Evolutionary conservation across 441 rosid species (phyloP), one percentile per base, ranked within the genome.

Genomic region (Eutrema salsugineum): DNA sequence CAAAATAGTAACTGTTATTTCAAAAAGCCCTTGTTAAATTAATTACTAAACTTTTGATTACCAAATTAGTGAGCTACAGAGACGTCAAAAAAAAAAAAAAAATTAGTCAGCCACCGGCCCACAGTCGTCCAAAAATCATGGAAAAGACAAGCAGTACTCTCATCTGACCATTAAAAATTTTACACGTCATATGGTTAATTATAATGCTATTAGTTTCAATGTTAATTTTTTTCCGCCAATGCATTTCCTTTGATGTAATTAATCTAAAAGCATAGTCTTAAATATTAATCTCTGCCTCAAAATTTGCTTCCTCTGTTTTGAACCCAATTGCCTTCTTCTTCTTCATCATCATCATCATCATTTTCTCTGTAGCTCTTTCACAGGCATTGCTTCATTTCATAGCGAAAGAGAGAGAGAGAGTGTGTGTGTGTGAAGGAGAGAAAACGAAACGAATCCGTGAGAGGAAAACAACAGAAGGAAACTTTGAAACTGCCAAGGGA

Each of bases 261-360:
- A 46, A 24, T 24, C 22, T 20, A 20, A 20, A 20, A 20, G 22
- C 22, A 20, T 20, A 20, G 22, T 20, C 22, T 20, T 20, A 20
- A 20, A 20, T 38, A 36, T n/a, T 72, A 35, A 48, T 68, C 64
- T 62, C 46, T 38, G 39, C 17, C 70, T 69, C 53, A 65, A 73
- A 56, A 0, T 55, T 46, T 54, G 71, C 46, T 46, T 54, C 71
- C 79, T 0, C 75, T 76, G 75, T 76, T 63, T 55, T 47, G 66
- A 75, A 55, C 71, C 65, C 61, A 58, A 74, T 62, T 27, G 66
- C 40, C 73, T 7, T 55, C 76, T 59, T 68, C 68, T 6, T 51
- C 68, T 12, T 56, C 65, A 1, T 72, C 77, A 7, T 53, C 76
- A 1, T 58, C 33, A 0, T 39, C 49, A 2, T 33, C 54, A 4